These are phyloP conservation scores for Phytomonas serpens DNA, from an alignment of 208 protist genomes.

Conservation along the genomic window DNA sequence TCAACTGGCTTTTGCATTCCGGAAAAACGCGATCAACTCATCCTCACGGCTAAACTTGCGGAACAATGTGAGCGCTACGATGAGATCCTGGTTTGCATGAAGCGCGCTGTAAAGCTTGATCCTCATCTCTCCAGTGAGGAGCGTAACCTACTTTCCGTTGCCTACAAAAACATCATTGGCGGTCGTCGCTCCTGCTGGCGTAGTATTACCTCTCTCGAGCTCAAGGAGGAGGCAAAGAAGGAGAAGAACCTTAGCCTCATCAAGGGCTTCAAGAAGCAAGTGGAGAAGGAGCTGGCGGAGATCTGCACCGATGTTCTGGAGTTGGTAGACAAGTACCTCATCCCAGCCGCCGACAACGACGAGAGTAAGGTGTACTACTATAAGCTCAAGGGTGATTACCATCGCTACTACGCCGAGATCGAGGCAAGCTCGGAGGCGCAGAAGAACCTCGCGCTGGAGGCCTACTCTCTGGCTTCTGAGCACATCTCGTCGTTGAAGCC, in stretches of 20 bases:
- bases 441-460: slow-evolving; percentile 87
- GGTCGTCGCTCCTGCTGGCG: slow-evolving; percentile 97
- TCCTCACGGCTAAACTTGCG: slow-evolving; percentile 95
- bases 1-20: slow-evolving; percentile 56
- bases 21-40: slow-evolving; percentile 90
- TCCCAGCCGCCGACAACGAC: slow-evolving; percentile 81
- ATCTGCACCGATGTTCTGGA: slow-evolving; percentile 96
- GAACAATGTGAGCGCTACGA: slow-evolving; percentile 99
- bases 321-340: slow-evolving; percentile 94
- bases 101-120: slow-evolving; percentile 92
- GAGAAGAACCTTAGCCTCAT: slow-evolving; percentile 90
- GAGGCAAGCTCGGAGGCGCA: slow-evolving; percentile 70
- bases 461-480: slow-evolving; percentile 84
- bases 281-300: slow-evolving; percentile 96
- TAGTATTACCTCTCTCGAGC: slow-evolving; percentile 96
- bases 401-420: slow-evolving; percentile 97
- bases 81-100: slow-evolving; percentile 98
- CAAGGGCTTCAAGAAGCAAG: slow-evolving; percentile 92
- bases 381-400: slow-evolving; percentile 95
- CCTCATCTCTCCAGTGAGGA: slow-evolving; percentile 97
- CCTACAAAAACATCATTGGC: slow-evolving; percentile 99
- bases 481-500: slow-evolving; percentile 75
- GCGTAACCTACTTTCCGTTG: slow-evolving; percentile 99
- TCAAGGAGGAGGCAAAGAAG: slow-evolving; percentile 92
- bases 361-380: slow-evolving; percentile 92